These are phyloP conservation scores for Claviceps africana DNA, from an alignment of 2,329 filamentous ascomycete species.

Conservation along the genomic window DNA sequence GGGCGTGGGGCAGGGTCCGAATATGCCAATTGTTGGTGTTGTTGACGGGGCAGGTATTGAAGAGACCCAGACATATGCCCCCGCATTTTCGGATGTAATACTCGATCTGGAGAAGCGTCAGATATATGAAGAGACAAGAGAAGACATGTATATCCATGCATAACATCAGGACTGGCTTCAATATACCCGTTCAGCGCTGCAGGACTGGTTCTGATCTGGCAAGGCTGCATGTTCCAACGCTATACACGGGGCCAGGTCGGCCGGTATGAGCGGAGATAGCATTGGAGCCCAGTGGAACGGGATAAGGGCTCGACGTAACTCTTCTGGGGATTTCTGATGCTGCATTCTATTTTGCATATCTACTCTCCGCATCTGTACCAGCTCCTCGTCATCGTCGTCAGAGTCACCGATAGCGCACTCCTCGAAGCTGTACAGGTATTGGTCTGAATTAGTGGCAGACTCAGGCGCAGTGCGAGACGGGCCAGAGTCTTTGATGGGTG, in stretches of 20 bases:
- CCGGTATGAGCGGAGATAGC: conserved; percentile 54
- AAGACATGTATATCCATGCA: background rate
- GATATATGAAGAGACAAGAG: background rate
- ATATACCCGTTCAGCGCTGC: conserved; percentile 38
- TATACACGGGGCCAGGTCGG: conserved; percentile 45
- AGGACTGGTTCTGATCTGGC: conserved; percentile 37
- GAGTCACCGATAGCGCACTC: conserved; percentile 7
- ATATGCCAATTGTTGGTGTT: conserved; percentile 33
- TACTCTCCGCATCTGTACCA: conserved; percentile 3
- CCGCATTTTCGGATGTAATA: conserved; percentile 13
- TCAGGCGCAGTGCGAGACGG: background rate
- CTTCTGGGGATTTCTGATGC: conserved; percentile 5
- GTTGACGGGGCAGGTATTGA: conserved; percentile 46
- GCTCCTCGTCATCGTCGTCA: conserved; percentile 7
- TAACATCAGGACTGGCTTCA: background rate
- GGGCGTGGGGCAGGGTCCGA: conserved; percentile 34
- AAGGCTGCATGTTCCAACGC: conserved; percentile 23
- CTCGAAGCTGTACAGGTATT: background rate
- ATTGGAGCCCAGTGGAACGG: conserved; percentile 47
- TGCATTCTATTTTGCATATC: conserved; percentile 2
- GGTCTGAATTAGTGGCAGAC: background rate
- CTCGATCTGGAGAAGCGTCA: conserved; percentile 13
- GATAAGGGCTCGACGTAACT: conserved; percentile 22
- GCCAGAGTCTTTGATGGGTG: background rate
- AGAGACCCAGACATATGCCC: conserved; percentile 67